Evolutionary conservation across 805 yeast species (phyloP), one percentile per base, ranked within the genome.

Genomic region (Candida verbasci): DNA sequence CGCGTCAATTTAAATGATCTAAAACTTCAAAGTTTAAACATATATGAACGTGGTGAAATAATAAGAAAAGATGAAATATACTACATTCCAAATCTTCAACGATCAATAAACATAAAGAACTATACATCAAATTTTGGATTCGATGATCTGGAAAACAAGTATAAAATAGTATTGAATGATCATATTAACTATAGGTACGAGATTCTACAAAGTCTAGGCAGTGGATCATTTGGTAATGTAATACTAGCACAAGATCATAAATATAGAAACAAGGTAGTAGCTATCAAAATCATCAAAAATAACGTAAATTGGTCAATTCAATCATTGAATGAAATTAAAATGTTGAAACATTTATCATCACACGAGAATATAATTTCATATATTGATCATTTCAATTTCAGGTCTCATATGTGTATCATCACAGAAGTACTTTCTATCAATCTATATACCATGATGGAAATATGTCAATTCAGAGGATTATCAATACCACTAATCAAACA

Each of bases 151-250:
- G 60, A 72, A 9, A 83, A 86, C 3, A 83, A 85, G 49, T 80
- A 83, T 48, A 60, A 63, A 5, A 64, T 76, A 1, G 48, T 65
- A 0, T 52, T 55, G 1, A 77, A 81, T 9, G 95, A 86, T 51
- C 96, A 86, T 45, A 73, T 86, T 29, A 81, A 81, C 37, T 86
- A 79, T 54, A 60, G 94, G 20, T 87, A 81, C 51, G 79, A 83
- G 45, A 76, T 86, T 3, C 35, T 74, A 15, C 56, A 65, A 2
- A 56, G 66, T 1, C 65, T 86, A 9, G 96, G 96, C 0, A 75
- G 72, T 34, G 96, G 96, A 6, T 78, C 89, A 29, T 86, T 86
- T 63, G 96, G 96, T 0, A 78, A 76, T 35, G 96, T 87, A 1
- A 62, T 83, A 6, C 67, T 74, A 39, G 82, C 88, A 42, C 54